phyloP scores from a whole-genome alignment of 192 early-diverging fungal species.

The Paraglomus brasilianum region DNA sequence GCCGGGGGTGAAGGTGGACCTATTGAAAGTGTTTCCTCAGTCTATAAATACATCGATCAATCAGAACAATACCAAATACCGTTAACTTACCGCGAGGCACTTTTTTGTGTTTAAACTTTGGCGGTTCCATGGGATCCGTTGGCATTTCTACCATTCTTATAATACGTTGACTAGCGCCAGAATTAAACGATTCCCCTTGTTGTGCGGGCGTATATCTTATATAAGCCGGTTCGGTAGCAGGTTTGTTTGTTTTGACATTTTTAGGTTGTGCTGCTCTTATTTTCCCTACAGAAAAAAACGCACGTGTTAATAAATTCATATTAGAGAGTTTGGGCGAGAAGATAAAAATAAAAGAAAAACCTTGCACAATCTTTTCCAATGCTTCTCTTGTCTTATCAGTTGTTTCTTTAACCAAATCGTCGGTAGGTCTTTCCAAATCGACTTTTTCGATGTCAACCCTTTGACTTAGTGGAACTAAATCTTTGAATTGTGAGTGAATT shows the following conservation, averaged over 20 bases:
- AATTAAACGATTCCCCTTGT: conserved; percentile 63
- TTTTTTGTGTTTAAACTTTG: conserved; percentile 90
- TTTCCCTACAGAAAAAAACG: conserved; percentile 45
- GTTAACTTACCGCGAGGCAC: conserved; percentile 58
- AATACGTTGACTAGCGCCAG: conserved; percentile 82
- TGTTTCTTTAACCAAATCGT: conserved; percentile 74
- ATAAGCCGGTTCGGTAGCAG: conserved; percentile 69
- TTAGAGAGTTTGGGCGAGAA: background rate
- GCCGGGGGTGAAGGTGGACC: conserved; percentile 87
- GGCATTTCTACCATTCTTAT: conserved; percentile 95
- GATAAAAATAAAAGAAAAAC: conserved; percentile 33
- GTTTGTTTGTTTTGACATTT: conserved; percentile 50
- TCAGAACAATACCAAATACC: background rate
- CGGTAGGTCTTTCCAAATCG: conserved; percentile 72
- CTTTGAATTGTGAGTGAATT: conserved; percentile 84
- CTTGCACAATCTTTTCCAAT: conserved; percentile 83
- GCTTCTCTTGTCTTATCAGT: conserved; percentile 88
- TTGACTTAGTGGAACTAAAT: conserved; percentile 71
- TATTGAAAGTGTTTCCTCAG: conserved; percentile 13
- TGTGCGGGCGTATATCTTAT: conserved; percentile 90
- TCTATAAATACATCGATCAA: background rate
- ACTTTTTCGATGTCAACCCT: conserved; percentile 67
- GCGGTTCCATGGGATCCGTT: conserved; percentile 95
- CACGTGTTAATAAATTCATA: background rate
- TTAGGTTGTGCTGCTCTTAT: conserved; percentile 66